These are phyloP conservation scores for Ogataea kodamae DNA, from an alignment of 805 yeast genomes.

Conservation along the genomic window DNA sequence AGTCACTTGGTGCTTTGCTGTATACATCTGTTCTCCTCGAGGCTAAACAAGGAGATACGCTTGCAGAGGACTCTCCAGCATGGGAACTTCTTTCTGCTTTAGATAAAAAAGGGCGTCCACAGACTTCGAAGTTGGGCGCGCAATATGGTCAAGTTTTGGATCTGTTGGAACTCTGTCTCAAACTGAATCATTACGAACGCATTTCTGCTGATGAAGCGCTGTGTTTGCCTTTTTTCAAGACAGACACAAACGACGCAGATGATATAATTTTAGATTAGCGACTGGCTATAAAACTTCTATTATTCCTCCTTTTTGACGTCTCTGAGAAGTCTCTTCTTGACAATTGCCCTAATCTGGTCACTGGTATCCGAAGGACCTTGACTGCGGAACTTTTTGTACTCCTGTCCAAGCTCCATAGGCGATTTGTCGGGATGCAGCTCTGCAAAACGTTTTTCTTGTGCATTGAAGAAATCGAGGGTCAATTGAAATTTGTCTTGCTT, in stretches of 20 bases:
- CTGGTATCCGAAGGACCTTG: constrained; percentile 57
- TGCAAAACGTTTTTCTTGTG: constrained; percentile 49
- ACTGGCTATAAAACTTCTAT: constrained; percentile 4
- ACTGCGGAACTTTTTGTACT: constrained; percentile 62
- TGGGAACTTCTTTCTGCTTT: constrained; percentile 56
- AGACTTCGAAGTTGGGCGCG: constrained; percentile 35
- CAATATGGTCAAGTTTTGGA: constrained; percentile 47
- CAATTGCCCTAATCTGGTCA: constrained; percentile 38
- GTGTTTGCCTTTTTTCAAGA: constrained; percentile 58
- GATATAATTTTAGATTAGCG: constrained; percentile 25
- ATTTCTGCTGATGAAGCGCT: constrained; percentile 56
- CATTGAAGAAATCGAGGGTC: constrained; percentile 52
- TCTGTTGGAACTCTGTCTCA: constrained; percentile 53
- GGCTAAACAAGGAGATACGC: constrained; percentile 48
- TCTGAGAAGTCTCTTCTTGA: constrained; percentile 36
- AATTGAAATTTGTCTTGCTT: constrained; percentile 47
- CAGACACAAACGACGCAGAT: constrained; percentile 20
- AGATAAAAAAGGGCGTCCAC: constrained; percentile 39
- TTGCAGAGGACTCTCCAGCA: constrained; percentile 71
- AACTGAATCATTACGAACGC: constrained; percentile 54
- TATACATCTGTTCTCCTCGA: constrained; percentile 44
- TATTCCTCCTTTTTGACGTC: constrained; percentile 22
- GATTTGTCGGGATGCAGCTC: constrained; percentile 28
- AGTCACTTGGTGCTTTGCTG: constrained; percentile 41
- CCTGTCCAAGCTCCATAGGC: constrained; percentile 25